Percentiles rank a stretch among this genome's conserved stretches.
Conservation (phyloP, 495 filamentous ascomycete species). For the Penicillium alfredii region DNA sequence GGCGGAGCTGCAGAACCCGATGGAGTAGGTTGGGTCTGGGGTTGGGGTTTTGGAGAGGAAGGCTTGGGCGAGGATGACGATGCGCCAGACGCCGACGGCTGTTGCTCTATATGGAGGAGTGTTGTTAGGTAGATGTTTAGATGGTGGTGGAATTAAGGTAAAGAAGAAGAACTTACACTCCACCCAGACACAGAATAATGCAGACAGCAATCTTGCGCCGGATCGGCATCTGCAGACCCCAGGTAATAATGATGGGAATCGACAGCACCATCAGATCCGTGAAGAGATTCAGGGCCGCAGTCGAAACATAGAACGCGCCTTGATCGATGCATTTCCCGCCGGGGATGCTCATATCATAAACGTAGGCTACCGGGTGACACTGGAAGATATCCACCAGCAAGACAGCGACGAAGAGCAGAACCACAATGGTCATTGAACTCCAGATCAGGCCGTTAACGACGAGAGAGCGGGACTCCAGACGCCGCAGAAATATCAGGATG, state of each 20-base stretch:
- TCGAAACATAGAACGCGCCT: conserved; percentile 37
- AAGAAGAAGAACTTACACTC: conserved; percentile 26
- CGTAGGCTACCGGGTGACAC: conserved; percentile 41
- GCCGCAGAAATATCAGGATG: conserved; percentile 46
- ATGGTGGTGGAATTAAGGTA: background rate
- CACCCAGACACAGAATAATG: conserved; percentile 37
- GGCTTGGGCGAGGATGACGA: conserved; percentile 20
- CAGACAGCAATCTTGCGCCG: conserved; percentile 41
- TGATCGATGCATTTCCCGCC: conserved; percentile 40
- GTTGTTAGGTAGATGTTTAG: background rate
- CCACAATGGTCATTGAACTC: conserved; percentile 40
- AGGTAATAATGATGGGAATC: conserved; percentile 45
- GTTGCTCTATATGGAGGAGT: conserved; percentile 38
- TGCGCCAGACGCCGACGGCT: conserved; percentile 34
- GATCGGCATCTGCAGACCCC: conserved; percentile 37
- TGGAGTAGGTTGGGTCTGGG: conserved; percentile 27
- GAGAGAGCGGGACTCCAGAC: conserved; percentile 33
- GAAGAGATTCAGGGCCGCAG: conserved; percentile 38
- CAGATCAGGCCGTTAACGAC: conserved; percentile 37
- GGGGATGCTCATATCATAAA: conserved; percentile 32
- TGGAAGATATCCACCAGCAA: conserved; percentile 57
- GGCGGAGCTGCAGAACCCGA: conserved; percentile 46
- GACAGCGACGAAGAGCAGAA: conserved; percentile 47
- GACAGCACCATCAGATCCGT: conserved; percentile 43
- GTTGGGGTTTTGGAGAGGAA: conserved; percentile 8